Evolutionary conservation across 179 eudicot genomes (phyloP), one percentile per base, ranked within the genome.

Genomic region (Camellia oleifera): DNA sequence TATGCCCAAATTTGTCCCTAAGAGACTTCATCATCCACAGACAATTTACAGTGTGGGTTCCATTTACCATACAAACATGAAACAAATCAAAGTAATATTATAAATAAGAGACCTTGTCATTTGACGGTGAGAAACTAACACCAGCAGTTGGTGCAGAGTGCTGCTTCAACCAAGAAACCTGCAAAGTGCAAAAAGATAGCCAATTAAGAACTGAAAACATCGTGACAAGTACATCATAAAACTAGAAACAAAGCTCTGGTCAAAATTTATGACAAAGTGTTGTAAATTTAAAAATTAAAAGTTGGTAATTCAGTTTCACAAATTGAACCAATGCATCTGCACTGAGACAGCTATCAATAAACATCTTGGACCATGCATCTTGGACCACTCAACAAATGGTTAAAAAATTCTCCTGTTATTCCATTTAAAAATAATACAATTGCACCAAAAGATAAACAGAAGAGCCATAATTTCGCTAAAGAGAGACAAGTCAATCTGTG

Each of bases 121-220:
- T 92, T 73, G 97, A 87, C 79, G 99, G 98, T 73, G 95, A 93
- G 83, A 93, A 95, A 82, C 99, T 84, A 83, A 95, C 87, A 68
- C 95, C 99, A 84, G 95, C 83, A 40, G 94, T 90, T 74, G 99
- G 99, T 46, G 99, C 99, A 58, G 99, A 93, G 83, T 95, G 98
- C 88, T 95, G 99, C 91, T 92, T 95, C 86, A 88, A 76, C 99
- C 99, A 95, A 82, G 99, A 95, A 69, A 86, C 91, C 99, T 95
- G 88, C 57, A 53, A 74, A 71, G 75, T 62, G n/a, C 45, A 7
- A 58, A 58, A 74, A 58, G 15, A 61, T 18, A n/a, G 68, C 78
- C 11, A n/a, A 11, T 17, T 60, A 1, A 64, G 50, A 60, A 75
- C 44, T 53, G 10, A 26, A 4, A 74, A 58, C 68, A 42, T 75